Evolutionary conservation across 1,139 yeast species (phyloP).

Genomic region (Pichia sp.): DNA sequence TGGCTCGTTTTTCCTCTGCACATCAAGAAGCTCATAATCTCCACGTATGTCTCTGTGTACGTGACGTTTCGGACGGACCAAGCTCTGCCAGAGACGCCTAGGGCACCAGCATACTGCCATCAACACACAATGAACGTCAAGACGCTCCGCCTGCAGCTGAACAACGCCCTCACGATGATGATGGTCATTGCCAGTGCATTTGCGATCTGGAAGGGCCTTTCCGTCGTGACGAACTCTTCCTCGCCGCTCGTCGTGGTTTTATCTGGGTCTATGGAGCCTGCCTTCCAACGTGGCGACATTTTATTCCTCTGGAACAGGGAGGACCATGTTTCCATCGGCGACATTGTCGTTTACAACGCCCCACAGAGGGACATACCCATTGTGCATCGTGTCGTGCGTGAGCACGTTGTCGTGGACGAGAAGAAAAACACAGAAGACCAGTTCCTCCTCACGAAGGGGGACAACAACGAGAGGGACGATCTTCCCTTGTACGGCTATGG

Average conservation of each 20-base stretch:
- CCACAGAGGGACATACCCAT: conserved; percentile 82
- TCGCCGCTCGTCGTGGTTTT: conserved; percentile 96
- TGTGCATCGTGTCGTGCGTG: conserved; percentile 90
- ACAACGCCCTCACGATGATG: conserved; percentile 59
- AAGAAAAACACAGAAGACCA: conserved; percentile 40
- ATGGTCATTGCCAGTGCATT: conserved; percentile 85
- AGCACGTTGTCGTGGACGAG: conserved; percentile 43
- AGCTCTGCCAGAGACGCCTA: no score
- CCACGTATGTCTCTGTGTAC: no score
- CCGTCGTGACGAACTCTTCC: conserved; percentile 74
- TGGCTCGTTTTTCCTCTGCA: neutral
- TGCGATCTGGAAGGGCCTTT: conserved; percentile 85
- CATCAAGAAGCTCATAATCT: neutral
- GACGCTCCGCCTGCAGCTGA: conserved; percentile 28
- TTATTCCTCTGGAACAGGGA: conserved; percentile 88
- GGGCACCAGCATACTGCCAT: no score
- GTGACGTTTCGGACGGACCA: no score
- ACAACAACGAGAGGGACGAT: conserved; percentile 91
- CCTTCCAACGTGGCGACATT: conserved; percentile 96
- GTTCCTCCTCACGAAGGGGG: conserved; percentile 87
- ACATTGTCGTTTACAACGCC: conserved; percentile 90
- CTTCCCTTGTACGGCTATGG: conserved; percentile 75
- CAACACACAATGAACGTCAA: conserved; percentile 27
- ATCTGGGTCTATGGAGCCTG: conserved; percentile 99
- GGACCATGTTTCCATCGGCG: conserved; percentile 71